Percentiles rank a stretch among this genome's conserved stretches.
phyloP scores from a whole-genome alignment of 2,329 filamentous ascomycete genomes.

The Ustulina deusta region DNA sequence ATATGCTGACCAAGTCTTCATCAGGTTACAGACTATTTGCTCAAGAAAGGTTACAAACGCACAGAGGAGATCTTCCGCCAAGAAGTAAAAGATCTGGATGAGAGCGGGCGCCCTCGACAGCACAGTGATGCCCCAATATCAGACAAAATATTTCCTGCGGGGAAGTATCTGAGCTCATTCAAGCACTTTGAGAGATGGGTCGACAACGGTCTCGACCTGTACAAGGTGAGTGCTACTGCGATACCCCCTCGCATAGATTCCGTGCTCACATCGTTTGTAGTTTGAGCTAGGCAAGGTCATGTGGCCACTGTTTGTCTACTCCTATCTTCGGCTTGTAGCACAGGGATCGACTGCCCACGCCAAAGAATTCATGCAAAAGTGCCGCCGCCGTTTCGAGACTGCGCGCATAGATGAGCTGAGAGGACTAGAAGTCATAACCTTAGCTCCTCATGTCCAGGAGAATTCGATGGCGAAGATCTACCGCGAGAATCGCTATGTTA shows the following conservation, averaged over 20 bases:
- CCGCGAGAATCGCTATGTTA: conserved; percentile 85
- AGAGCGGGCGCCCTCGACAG: conserved; percentile 80
- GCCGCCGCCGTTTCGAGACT: conserved; percentile 76
- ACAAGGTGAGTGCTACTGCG: conserved; percentile 72
- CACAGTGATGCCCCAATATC: conserved; percentile 77
- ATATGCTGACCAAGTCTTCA: conserved; percentile 15
- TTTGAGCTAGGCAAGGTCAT: conserved; percentile 88
- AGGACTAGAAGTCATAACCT: conserved; percentile 76
- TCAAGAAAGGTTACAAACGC: conserved; percentile 92
- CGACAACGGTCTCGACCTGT: conserved; percentile 91
- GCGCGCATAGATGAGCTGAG: conserved; percentile 85
- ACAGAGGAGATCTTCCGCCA: conserved; percentile 93
- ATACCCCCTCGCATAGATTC: background rate
- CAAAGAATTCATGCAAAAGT: conserved; percentile 77
- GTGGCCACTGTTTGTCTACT: conserved; percentile 96
- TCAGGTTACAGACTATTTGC: conserved; percentile 89
- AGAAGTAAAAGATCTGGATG: conserved; percentile 86
- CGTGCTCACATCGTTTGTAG: conserved; percentile 55
- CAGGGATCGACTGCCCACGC: conserved; percentile 79
- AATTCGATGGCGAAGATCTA: conserved; percentile 86
- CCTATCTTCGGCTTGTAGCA: conserved; percentile 82
- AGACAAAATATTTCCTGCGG: conserved; percentile 50
- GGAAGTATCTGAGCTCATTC: conserved; percentile 82
- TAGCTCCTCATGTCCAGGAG: conserved; percentile 81
- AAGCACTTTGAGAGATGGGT: conserved; percentile 83